Base-by-base conservation (phyloP, 164 flowering plant genomes). In the Cinnamomum chago region DNA sequence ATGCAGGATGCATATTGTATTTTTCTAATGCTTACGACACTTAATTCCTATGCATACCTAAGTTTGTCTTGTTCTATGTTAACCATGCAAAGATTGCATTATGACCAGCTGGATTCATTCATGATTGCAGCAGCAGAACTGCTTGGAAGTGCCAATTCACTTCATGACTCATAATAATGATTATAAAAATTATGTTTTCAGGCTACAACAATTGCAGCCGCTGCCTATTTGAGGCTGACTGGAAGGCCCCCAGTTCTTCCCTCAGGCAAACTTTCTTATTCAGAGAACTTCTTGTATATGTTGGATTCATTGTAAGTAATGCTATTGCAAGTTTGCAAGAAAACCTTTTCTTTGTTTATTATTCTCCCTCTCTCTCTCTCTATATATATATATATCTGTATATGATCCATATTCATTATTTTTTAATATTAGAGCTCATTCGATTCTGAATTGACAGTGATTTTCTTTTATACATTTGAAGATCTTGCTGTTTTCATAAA, bases 201-300 rank as follows among this genome's bases (percentile, higher is more conserved):
- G 98, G 98, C 90, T 50, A 94, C 99, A 64, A 92, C 98, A 51
- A 91, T 96, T 83, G 99, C 99, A 28, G 99, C 99, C 1, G 97
- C 99, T 50, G 98, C 97, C 80, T 96, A 94, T 83, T 81, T 94
- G 84, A 90, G 99, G 74, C 52, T 94, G 92, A 97, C 97, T n/a
- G 99, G 99, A 80, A 88, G 99, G 76, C 95, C 97, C 71, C 92
- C 99, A 35, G 97, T 94, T 80, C 94, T 91, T 77, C 99, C 99
- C 82, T 94, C 98, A 55, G 89, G 79, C 86, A 92, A 80, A 71
- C 93, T 96, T 65, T 96, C 97, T 58, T 96, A 96, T 82, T 78
- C 99, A 22, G 99, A 96, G 84, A 96, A 96, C 87, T 96, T 96
- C 84, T 82, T 96, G 30, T 96, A 94, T 81, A 91, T 96, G 99